Percentiles rank a stretch among this genome's conserved stretches.
Conservation (phyloP, 2,329 filamentous ascomycete species). For the Penicillium hesseltinei region DNA sequence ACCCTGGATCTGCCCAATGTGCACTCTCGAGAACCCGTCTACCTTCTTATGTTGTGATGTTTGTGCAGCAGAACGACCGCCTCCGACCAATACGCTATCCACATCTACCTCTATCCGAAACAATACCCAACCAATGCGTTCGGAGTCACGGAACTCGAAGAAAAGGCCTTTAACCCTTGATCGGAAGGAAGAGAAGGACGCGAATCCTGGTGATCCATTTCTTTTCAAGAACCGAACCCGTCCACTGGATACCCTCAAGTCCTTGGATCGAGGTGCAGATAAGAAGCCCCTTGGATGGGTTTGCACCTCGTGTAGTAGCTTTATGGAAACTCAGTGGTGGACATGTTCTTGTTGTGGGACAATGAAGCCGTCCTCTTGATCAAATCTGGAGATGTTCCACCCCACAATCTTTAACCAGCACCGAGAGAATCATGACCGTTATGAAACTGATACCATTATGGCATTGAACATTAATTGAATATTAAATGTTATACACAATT, state of each 20-base stretch:
- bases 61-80: constrained; percentile 56
- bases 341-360: constrained; percentile 60
- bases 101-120: not conserved
- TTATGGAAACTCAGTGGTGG: constrained; percentile 66
- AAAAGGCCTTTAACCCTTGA: constrained; percentile 20
- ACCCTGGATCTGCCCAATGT: constrained; percentile 60
- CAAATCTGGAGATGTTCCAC: not conserved
- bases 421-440: not conserved
- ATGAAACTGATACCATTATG: not conserved
- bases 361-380: constrained; percentile 55
- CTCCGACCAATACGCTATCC: constrained; percentile 21
- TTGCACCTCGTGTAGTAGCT: constrained; percentile 57
- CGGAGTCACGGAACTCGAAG: constrained; percentile 17
- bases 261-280: constrained; percentile 42
- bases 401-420: not conserved
- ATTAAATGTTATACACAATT: too few relatives aligned
- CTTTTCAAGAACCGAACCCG: constrained; percentile 31
- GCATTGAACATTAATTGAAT: not conserved
- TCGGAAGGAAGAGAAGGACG: constrained; percentile 8
- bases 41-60: constrained; percentile 60
- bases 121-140: not conserved
- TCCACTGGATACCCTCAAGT: constrained; percentile 39
- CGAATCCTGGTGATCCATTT: constrained; percentile 15
- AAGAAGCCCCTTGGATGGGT: constrained; percentile 57
- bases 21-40: constrained; percentile 62